Percentiles rank a stretch among this genome's conserved stretches.
phyloP scores from a whole-genome alignment of 352 stramenopile genomes.

The Thalassiosira mediterranea region DNA sequence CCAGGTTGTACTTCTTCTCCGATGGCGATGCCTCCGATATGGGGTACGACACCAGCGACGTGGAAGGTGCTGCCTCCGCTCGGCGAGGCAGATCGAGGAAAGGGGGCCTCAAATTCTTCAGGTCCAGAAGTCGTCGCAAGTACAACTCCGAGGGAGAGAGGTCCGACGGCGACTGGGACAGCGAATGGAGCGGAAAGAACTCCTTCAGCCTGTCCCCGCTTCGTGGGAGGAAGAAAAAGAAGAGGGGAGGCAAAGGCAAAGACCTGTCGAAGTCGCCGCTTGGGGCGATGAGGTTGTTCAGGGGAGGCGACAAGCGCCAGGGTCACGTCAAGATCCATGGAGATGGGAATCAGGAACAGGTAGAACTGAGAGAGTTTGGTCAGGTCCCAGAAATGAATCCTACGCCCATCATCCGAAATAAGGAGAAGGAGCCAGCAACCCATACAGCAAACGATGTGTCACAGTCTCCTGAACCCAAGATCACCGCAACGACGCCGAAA shows the following conservation, averaged over 20 bases:
- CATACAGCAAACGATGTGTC: too few species aligned
- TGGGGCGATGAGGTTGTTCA: conserved; percentile 4
- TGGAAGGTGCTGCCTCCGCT: background rate
- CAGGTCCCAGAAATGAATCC: too few species aligned
- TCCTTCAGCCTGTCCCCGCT: conserved; percentile 7
- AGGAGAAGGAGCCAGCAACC: too few species aligned
- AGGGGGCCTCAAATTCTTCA: conserved; percentile 16
- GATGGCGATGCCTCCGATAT: conserved; percentile 23
- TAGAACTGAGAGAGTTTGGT: too few species aligned
- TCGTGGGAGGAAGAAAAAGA: conserved; percentile 21
- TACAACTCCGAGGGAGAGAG: conserved; percentile 42
- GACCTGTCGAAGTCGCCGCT: too few species aligned
- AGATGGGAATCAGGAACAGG: too few species aligned
- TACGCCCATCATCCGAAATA: too few species aligned
- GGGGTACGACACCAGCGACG: conserved; percentile 9
- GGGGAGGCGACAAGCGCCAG: too few species aligned
- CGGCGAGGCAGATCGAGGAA: too few species aligned
- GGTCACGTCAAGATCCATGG: too few species aligned
- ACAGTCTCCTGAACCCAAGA: too few species aligned
- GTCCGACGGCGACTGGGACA: conserved; percentile 36
- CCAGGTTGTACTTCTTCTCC: conserved; percentile 3
- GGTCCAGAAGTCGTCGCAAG: conserved; percentile 9
- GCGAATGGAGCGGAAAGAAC: conserved; percentile 1
- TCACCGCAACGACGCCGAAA: too few species aligned
- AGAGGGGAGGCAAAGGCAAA: background rate